A percentile compares a stretch with the other conserved stretches of the same genome.
Conservation (phyloP, 2,329 filamentous ascomycete genomes). For the Pezizomycotina sp. region DNA sequence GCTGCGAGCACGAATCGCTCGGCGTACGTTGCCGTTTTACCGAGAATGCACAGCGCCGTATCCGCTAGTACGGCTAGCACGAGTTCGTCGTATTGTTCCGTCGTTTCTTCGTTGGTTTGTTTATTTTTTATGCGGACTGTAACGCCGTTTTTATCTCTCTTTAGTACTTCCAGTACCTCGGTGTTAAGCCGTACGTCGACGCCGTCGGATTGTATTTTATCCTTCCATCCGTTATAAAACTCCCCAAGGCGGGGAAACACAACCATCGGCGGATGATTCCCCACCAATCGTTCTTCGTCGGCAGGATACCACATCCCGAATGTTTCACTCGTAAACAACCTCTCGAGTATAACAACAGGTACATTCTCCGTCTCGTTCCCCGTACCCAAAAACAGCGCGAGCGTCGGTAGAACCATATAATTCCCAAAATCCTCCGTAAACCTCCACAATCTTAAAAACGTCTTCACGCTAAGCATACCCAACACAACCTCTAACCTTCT, state of each 20-base stretch:
- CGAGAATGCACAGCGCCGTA: slow-evolving; percentile 45
- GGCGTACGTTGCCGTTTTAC: slow-evolving; percentile 40
- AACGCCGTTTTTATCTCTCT: slow-evolving; percentile 38
- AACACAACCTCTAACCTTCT: slow-evolving; percentile 45
- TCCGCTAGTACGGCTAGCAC: slow-evolving; percentile 51
- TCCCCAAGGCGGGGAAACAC: slow-evolving; percentile 46
- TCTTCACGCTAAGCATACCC: slow-evolving; percentile 45
- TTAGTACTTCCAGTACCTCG: slow-evolving; percentile 38
- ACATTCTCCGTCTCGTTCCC: slow-evolving; percentile 60
- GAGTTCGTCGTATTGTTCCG: slow-evolving; percentile 45
- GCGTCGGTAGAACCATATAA: slow-evolving; percentile 52
- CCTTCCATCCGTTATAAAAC: slow-evolving; percentile 45
- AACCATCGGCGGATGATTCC: slow-evolving; percentile 47
- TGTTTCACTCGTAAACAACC: slow-evolving; percentile 37
- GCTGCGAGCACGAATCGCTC: slow-evolving; percentile 53
- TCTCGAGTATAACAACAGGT: slow-evolving; percentile 48
- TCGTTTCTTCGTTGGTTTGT: slow-evolving; percentile 6
- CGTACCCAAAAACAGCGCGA: slow-evolving; percentile 57
- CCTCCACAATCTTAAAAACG: slow-evolving; percentile 49
- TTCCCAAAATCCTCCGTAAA: slow-evolving; percentile 56
- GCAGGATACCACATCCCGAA: slow-evolving; percentile 43
- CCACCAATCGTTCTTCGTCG: slow-evolving; percentile 26
- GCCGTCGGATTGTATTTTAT: slow-evolving; percentile 38
- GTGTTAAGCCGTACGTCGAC: slow-evolving; percentile 42
- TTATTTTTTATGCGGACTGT: slow-evolving; percentile 34